Conservation (phyloP, 2,329 filamentous ascomycete species). For the Aspergillus quadrilineatus region DNA sequence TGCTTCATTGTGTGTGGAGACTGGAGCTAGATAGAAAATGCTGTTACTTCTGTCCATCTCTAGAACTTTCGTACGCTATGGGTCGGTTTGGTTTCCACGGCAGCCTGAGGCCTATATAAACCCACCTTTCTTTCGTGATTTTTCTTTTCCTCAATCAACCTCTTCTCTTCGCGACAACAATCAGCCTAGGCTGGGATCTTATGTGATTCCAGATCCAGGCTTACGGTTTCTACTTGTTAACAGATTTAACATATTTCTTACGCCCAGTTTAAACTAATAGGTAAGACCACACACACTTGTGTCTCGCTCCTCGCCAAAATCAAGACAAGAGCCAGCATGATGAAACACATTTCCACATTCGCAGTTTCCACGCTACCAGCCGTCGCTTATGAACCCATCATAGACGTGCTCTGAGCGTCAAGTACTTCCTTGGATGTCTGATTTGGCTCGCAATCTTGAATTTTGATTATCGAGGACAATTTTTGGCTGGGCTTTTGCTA, state of each 20-base stretch:
- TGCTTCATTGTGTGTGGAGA: too few species aligned
- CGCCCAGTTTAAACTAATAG: background rate
- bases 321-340: constrained; percentile 29
- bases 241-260: constrained; percentile 7
- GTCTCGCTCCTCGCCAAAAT: background rate
- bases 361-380: constrained; percentile 44
- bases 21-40: background rate
- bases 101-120: constrained; percentile 32
- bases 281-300: background rate
- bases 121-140: constrained; percentile 24
- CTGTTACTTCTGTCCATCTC: constrained; percentile 10
- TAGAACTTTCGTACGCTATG: constrained; percentile 30
- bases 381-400: constrained; percentile 37
- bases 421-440: constrained; percentile 43
- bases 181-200: background rate
- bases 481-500: background rate
- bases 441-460: constrained; percentile 48
- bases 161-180: background rate
- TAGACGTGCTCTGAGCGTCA: constrained; percentile 36
- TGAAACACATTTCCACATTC: constrained; percentile 45
- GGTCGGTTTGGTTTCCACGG: constrained; percentile 28
- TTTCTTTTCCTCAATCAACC: constrained; percentile 16
- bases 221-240: background rate
- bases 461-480: constrained; percentile 26
- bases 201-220: background rate